These are phyloP conservation scores for Colletotrichum destructivum DNA, from an alignment of 2,329 filamentous ascomycete species.

Conservation along the genomic window DNA sequence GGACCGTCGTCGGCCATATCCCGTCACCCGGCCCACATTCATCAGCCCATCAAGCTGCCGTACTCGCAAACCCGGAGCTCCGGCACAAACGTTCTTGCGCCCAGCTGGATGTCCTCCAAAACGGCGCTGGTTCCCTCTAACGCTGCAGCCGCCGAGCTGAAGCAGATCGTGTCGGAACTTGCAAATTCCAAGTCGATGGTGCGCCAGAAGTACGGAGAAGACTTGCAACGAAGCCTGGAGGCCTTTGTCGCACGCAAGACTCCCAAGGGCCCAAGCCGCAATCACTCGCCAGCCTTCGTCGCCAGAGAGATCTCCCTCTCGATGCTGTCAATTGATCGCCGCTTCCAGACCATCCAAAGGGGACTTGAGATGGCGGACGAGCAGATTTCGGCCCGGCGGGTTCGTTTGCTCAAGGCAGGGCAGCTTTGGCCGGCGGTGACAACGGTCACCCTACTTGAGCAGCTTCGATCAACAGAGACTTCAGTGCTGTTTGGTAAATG, in stretches of 20 bases:
- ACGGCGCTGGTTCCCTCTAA: slow-evolving; percentile 22
- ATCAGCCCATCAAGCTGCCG: slow-evolving; percentile 16
- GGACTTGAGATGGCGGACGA: slow-evolving; percentile 15
- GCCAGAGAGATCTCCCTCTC: slow-evolving; percentile 11
- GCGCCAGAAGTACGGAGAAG: slow-evolving; percentile 54
- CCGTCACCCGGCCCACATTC: slow-evolving; percentile 33
- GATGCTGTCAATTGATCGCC: slow-evolving; percentile 12
- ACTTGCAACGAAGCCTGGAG: slow-evolving; percentile 47
- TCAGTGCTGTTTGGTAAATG: slow-evolving; percentile 49
- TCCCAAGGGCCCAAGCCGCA: slow-evolving; percentile 5
- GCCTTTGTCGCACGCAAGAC: slow-evolving; percentile 45
- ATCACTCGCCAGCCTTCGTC: background rate
- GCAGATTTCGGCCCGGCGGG: slow-evolving; percentile 39
- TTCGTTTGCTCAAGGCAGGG: slow-evolving; percentile 58
- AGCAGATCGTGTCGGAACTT: slow-evolving; percentile 51
- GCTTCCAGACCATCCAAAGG: slow-evolving; percentile 7
- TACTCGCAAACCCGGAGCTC: slow-evolving; percentile 3
- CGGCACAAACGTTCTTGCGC: slow-evolving; percentile 34
- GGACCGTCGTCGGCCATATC: background rate
- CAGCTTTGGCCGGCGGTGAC: slow-evolving; percentile 64
- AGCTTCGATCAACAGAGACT: slow-evolving; percentile 56
- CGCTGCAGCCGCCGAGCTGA: slow-evolving; percentile 42
- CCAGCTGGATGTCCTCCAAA: slow-evolving; percentile 38
- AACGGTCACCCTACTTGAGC: slow-evolving; percentile 60
- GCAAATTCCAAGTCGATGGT: slow-evolving; percentile 51